Evolutionary conservation across 2,329 filamentous ascomycete species (phyloP).

Genomic region (Phyllosticta citrichinensis): DNA sequence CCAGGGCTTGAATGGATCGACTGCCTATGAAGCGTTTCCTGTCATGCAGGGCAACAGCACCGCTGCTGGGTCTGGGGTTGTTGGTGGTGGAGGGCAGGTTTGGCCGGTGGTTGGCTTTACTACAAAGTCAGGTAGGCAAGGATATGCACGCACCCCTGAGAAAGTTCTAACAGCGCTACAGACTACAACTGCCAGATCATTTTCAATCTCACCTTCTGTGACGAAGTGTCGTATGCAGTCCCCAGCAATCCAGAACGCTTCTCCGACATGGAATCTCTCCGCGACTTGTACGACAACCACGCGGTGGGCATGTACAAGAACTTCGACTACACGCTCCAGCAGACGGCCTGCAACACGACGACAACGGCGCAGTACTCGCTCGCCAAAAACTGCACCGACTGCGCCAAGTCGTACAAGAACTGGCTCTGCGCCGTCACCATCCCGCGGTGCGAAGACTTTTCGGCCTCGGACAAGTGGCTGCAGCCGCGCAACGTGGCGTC

Average conservation of each 20-base stretch:
- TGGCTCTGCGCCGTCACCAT: conserved; percentile 95
- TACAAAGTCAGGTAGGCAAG: conserved; percentile 61
- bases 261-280: conserved; percentile 50
- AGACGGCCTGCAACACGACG: conserved; percentile 74
- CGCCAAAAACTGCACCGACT: conserved; percentile 64
- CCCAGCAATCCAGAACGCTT: conserved; percentile 63
- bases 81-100: conserved; percentile 66
- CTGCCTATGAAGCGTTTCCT: conserved; percentile 63
- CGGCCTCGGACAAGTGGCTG: conserved; percentile 40
- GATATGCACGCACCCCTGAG: neutral
- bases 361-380: conserved; percentile 71
- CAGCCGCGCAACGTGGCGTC: conserved; percentile 61
- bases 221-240: conserved; percentile 81
- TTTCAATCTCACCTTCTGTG: conserved; percentile 80
- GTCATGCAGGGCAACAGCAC: conserved; percentile 50
- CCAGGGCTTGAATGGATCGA: conserved; percentile 60
- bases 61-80: conserved; percentile 39
- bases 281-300: conserved; percentile 66
- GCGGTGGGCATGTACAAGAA: conserved; percentile 60
- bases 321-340: conserved; percentile 72
- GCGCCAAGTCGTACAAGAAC: conserved; percentile 70
- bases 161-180: conserved; percentile 19
- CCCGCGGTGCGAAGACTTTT: conserved; percentile 82
- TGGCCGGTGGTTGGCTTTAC: conserved; percentile 62
- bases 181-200: conserved; percentile 78